phyloP scores from a whole-genome alignment of 2,329 filamentous ascomycete species.

The Fusarium drepaniforme region DNA sequence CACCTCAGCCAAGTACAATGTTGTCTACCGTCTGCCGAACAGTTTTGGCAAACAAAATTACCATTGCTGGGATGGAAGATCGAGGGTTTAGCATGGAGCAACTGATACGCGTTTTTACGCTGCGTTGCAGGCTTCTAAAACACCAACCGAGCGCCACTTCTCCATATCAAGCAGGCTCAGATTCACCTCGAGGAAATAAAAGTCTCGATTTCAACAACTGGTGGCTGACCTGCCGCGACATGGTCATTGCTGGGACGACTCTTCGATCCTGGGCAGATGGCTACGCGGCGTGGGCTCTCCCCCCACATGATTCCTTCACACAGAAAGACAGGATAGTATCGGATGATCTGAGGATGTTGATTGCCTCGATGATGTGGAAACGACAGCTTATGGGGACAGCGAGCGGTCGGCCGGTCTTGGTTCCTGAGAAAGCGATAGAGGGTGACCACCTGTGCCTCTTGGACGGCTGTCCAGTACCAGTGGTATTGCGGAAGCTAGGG shows the following conservation, averaged over 20 bases:
- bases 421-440: not conserved
- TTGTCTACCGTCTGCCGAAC: not conserved
- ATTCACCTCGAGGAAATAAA: not conserved
- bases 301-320: not conserved
- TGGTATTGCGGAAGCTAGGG: not conserved
- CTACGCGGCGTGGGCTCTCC: not conserved
- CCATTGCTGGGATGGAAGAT: not conserved
- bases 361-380: not conserved
- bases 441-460: not conserved
- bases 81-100: not conserved
- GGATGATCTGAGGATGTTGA: not conserved
- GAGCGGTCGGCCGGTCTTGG: not conserved
- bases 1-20: not conserved
- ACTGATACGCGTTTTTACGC: not conserved
- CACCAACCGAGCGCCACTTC: not conserved
- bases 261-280: not conserved
- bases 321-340: not conserved
- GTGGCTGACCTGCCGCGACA: not conserved
- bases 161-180: not conserved
- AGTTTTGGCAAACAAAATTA: not conserved
- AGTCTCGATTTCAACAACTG: not conserved
- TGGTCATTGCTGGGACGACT: not conserved
- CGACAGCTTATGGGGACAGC: not conserved
- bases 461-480: not conserved
- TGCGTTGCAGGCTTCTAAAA: not conserved